Percentiles rank a stretch among this genome's conserved stretches.
phyloP scores from a whole-genome alignment of 768 basidiomycete genomes.

The Suillus luteus region DNA sequence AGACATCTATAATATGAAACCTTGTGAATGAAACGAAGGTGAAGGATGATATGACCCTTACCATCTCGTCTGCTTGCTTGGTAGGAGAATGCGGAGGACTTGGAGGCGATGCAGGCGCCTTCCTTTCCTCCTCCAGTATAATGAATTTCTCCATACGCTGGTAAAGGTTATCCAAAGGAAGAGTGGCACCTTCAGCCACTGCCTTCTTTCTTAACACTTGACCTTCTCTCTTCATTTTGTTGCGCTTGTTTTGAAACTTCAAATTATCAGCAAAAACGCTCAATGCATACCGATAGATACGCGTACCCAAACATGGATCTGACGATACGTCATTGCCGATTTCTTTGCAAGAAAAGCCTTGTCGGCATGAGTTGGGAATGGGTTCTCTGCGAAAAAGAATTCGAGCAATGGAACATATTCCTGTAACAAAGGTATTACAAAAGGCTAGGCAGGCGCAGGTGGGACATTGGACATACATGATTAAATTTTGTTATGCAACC shows the following conservation, averaged over 20 bases:
- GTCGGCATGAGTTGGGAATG: conserved; percentile 47
- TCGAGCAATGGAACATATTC: conserved; percentile 49
- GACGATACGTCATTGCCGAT: conserved; percentile 43
- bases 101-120: background rate
- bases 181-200: conserved; percentile 22
- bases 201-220: conserved; percentile 31
- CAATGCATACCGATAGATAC: background rate
- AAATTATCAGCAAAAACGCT: background rate
- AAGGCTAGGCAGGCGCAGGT: background rate
- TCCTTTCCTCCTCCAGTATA: conserved; percentile 21
- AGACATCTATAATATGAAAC: background rate
- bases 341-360: conserved; percentile 42
- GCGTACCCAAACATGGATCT: conserved; percentile 59
- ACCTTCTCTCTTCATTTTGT: conserved; percentile 27
- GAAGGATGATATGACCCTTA: background rate
- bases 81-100: conserved; percentile 17
- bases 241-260: conserved; percentile 58
- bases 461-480: background rate
- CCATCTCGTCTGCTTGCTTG: conserved; percentile 15
- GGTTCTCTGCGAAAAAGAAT: conserved; percentile 48
- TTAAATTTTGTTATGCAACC: background rate
- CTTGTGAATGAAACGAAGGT: background rate
- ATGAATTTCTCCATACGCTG: conserved; percentile 29
- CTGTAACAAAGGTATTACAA: conserved; percentile 24
- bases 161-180: conserved; percentile 29